phyloP scores from a whole-genome alignment of 768 basidiomycete genomes.

The Sarcodon aspratus region DNA sequence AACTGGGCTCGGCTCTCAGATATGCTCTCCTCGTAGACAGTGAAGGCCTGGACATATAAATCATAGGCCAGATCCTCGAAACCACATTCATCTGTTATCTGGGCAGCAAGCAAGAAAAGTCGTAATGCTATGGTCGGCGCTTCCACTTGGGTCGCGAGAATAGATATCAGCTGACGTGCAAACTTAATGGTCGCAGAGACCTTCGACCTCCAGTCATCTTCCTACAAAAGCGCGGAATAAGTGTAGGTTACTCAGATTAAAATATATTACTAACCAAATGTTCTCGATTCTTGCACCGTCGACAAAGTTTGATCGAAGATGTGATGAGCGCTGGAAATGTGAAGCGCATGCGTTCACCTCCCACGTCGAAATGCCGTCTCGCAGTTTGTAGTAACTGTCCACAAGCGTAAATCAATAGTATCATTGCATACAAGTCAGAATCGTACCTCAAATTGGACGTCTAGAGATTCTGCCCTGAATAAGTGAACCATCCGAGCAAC shows the following conservation, averaged over 20 bases:
- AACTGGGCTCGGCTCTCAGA: conserved; percentile 93
- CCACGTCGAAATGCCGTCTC: conserved; percentile 78
- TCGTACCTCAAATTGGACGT: conserved; percentile 81
- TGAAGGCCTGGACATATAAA: conserved; percentile 95
- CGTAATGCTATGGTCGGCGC: conserved; percentile 87
- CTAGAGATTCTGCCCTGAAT: conserved; percentile 80
- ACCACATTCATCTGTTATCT: conserved; percentile 88
- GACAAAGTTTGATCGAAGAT: conserved; percentile 83
- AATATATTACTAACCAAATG: conserved; percentile 38
- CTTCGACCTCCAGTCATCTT: conserved; percentile 78
- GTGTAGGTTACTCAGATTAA: not conserved
- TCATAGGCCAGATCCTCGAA: conserved; percentile 97
- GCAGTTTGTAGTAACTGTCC: conserved; percentile 82
- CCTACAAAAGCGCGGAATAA: conserved; percentile 29
- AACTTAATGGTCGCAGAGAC: conserved; percentile 89
- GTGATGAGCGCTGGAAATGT: conserved; percentile 97
- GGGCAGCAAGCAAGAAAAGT: conserved; percentile 90
- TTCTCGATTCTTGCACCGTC: conserved; percentile 80
- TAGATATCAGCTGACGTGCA: conserved; percentile 84
- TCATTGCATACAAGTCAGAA: not conserved
- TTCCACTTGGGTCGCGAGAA: conserved; percentile 88
- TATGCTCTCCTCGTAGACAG: conserved; percentile 95
- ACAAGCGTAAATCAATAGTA: not conserved
- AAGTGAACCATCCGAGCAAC: conserved; percentile 96
- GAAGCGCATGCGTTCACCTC: conserved; percentile 91